phyloP scores from a whole-genome alignment of 345 rosid species.

The Triadica sebifera region DNA sequence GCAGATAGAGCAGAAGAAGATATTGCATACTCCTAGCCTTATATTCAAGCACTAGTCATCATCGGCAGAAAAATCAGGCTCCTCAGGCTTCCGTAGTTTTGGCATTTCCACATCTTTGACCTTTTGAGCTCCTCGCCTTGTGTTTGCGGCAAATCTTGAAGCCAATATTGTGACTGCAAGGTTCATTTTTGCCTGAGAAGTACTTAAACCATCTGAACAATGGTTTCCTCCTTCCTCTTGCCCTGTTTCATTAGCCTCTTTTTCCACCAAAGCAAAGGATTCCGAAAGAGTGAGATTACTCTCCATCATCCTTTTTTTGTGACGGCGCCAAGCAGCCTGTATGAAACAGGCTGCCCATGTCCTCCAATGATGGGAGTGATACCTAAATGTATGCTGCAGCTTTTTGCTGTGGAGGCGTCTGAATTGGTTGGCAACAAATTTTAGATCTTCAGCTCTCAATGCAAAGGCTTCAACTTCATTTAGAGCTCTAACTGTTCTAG shows the following conservation, averaged over 20 bases:
- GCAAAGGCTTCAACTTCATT: slow-evolving; percentile 68
- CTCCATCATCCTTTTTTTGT: slow-evolving; percentile 45
- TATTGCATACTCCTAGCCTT: neutral
- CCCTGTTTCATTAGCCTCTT: slow-evolving; percentile 25
- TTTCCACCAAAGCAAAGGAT: slow-evolving; percentile 30
- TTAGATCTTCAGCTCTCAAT: slow-evolving; percentile 60
- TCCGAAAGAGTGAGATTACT: slow-evolving; percentile 41
- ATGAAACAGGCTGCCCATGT: slow-evolving; percentile 71
- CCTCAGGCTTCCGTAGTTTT: slow-evolving; percentile 78
- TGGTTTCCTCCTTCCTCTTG: slow-evolving; percentile 26
- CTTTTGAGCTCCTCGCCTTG: slow-evolving; percentile 76
- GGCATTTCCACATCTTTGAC: slow-evolving; percentile 59
- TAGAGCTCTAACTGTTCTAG: slow-evolving; percentile 54
- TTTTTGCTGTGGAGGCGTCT: slow-evolving; percentile 64
- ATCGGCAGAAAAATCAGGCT: slow-evolving; percentile 74
- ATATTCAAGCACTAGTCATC: slow-evolving; percentile 11
- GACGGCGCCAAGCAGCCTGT: slow-evolving; percentile 59
- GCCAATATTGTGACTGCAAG: slow-evolving; percentile 71
- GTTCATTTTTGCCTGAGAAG: slow-evolving; percentile 52
- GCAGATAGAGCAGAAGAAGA: neutral
- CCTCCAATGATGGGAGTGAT: slow-evolving; percentile 65
- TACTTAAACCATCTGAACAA: slow-evolving; percentile 16
- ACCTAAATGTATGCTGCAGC: slow-evolving; percentile 58
- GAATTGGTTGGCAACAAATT: slow-evolving; percentile 62
- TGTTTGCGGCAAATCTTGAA: slow-evolving; percentile 82